Conservation (phyloP, 768 basidiomycete species). For the Amanita rubescens region DNA sequence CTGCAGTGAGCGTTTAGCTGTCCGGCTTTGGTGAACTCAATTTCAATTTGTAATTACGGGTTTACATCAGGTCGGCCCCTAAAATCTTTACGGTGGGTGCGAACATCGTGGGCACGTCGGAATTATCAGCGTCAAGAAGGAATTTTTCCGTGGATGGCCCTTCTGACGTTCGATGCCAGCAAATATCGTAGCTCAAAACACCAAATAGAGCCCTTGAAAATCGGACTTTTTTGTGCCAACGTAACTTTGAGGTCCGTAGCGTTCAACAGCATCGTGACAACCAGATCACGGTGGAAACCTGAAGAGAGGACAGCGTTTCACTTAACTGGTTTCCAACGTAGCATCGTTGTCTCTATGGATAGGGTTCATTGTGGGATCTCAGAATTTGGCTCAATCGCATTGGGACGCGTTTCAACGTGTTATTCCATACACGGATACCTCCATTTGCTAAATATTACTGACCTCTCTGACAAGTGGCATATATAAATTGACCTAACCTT, state of each 20-base stretch:
- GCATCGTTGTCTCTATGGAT: not conserved
- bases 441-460: slow-evolving; percentile 10
- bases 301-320: not conserved
- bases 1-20: not conserved
- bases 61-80: not conserved
- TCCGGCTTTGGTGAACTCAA: slow-evolving; percentile 2
- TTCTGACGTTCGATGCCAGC: not conserved
- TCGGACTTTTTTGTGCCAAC: not conserved
- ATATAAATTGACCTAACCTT: slow-evolving; percentile 30
- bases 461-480: slow-evolving; percentile 24
- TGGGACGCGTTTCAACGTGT: not conserved
- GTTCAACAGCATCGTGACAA: slow-evolving; percentile 1
- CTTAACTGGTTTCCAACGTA: not conserved
- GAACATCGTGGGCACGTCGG: not conserved
- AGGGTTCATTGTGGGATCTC: not conserved
- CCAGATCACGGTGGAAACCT: not conserved
- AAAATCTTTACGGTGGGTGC: not conserved
- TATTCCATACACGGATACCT: not conserved
- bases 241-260: not conserved
- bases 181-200: not conserved
- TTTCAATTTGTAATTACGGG: slow-evolving; percentile 1
- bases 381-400: not conserved
- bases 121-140: not conserved
- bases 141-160: not conserved
- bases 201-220: slow-evolving; percentile 1